phyloP scores from a whole-genome alignment of 2,329 filamentous ascomycete species.

The Trichoderma sp. region DNA sequence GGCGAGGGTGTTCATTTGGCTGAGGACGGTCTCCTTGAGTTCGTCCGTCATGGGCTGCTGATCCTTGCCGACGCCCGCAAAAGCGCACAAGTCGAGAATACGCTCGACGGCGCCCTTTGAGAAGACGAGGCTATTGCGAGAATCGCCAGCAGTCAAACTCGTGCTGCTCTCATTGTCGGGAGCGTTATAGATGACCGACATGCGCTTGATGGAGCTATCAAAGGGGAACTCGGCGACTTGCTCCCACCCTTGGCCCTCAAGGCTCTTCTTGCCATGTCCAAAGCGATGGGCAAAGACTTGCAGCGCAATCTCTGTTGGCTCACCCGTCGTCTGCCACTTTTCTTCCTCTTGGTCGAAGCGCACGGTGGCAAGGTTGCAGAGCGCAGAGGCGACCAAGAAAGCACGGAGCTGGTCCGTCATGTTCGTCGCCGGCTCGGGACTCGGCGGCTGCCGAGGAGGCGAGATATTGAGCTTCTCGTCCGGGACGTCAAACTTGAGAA shows the following conservation, averaged over 20 bases:
- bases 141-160: conserved; percentile 42
- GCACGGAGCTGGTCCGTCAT: conserved; percentile 54
- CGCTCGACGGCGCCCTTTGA: conserved; percentile 66
- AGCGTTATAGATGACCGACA: conserved; percentile 72
- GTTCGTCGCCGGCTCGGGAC: conserved; percentile 44
- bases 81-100: conserved; percentile 58
- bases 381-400: conserved; percentile 59
- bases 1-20: conserved; percentile 61
- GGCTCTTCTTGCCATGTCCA: conserved; percentile 56
- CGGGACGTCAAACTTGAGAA: conserved; percentile 64
- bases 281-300: conserved; percentile 76
- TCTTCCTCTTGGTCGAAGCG: conserved; percentile 56
- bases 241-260: conserved; percentile 59
- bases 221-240: conserved; percentile 75
- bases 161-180: conserved; percentile 43
- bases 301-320: conserved; percentile 75
- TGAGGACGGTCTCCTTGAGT: conserved; percentile 52
- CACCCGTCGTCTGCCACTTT: conserved; percentile 67
- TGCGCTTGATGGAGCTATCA: conserved; percentile 75
- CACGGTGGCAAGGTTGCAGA: conserved; percentile 67
- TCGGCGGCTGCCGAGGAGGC: conserved; percentile 35
- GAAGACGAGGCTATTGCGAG: conserved; percentile 56
- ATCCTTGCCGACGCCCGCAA: conserved; percentile 48
- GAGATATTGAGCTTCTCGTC: conserved; percentile 54
- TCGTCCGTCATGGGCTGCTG: conserved; percentile 54